Base-by-base conservation (phyloP, 352 stramenopile genomes). In the Pythium brachiatum region DNA sequence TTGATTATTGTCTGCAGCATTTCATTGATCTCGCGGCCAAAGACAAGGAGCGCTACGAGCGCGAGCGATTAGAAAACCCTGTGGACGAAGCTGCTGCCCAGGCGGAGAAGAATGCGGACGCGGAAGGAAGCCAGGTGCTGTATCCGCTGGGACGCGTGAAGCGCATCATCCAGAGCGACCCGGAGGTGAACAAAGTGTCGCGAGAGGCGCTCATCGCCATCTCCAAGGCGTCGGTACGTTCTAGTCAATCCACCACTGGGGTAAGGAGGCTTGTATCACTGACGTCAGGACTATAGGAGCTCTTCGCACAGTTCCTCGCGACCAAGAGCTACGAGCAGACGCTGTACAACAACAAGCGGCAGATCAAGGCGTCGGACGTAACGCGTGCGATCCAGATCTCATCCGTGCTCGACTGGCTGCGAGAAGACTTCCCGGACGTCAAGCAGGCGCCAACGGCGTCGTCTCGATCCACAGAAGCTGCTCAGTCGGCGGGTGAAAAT, bases 161-260 rank as follows among this genome's bases (percentile, higher is more conserved):
- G 56, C 97, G 97, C 60, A 97, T 98, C 69, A 83, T 96, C 46
- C 92, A 97, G 70, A 88, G 93, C 38, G 94, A 98, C 70, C 88
- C 91, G 1, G 92, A 98, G 54, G 81, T 97, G 3, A 79, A 83
- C 36, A 95, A 94, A 26, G 70, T 98, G 21, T 97, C 89, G 20
- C 97, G 95, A 38, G 94, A 98, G 70, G 92, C 92, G 4, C 73
- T 96, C 5, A 71, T 97, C 41, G 82, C 97, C 3, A 95, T 98
- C 53, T 77, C 90, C 31, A 98, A 98, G 70, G 91, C 90, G 0
- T 92, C 94, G 31, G 95, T 92, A 64, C 43, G 74, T 74, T 9
- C 1, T 36, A 15, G 26, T 11, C 9, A 58, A 12, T 32, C 54
- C 36, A 46, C 25, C 29, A 11, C 5, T 34, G 5, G 5, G 5